Conservation (phyloP, 306 rosid species). For the Prunus mira region DNA sequence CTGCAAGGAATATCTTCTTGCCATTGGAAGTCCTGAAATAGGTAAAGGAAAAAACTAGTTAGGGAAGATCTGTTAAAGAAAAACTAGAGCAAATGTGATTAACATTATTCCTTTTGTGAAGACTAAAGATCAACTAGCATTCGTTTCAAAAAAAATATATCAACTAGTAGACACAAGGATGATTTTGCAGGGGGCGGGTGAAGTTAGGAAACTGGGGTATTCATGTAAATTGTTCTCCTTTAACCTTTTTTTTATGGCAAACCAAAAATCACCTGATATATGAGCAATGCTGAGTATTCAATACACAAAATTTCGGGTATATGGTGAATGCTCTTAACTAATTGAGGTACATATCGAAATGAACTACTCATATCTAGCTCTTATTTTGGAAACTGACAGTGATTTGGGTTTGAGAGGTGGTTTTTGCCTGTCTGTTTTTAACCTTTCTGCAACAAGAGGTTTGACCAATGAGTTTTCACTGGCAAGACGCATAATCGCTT, state of each 20-base stretch:
- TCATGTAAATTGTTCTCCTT: no score
- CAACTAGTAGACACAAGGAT: no score
- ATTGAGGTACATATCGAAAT: no score
- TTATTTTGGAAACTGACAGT: neutral
- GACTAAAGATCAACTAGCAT: no score
- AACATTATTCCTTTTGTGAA: no score
- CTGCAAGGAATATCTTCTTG: conserved; percentile 32
- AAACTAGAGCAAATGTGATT: neutral
- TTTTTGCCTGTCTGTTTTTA: neutral
- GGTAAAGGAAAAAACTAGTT: neutral
- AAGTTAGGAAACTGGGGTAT: no score
- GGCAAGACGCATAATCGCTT: no score
- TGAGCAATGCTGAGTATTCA: no score
- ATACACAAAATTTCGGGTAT: neutral
- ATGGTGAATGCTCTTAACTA: neutral
- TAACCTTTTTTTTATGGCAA: no score
- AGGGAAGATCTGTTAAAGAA: neutral
- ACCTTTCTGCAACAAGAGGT: neutral
- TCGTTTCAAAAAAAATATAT: no score
- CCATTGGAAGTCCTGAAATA: conserved; percentile 19
- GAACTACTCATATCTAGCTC: neutral
- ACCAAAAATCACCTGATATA: no score
- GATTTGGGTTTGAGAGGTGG: neutral
- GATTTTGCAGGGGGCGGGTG: no score
- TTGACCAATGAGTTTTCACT: conserved; percentile 6